Evolutionary conservation across 225 moss, liverwort and hornwort genomes (phyloP), one percentile per base, ranked within the genome.

Genomic region (Sphagnum contortum): DNA sequence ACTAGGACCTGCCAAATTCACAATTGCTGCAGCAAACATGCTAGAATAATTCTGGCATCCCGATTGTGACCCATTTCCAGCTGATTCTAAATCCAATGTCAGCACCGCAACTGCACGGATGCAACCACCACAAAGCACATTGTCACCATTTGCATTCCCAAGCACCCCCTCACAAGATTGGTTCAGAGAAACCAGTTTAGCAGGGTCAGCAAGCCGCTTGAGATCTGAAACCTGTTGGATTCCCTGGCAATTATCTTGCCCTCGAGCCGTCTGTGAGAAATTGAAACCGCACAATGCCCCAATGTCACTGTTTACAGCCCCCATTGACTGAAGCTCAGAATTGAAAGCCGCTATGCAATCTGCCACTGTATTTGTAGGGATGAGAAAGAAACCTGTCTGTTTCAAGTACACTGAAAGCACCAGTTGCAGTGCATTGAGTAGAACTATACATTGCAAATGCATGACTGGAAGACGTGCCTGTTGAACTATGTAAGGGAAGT

Each of bases 1-100:
- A 66, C 68, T 57, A 1, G 88, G 88, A 5, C 90, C 87, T 2
- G 70, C 69, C 1, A 4, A 46, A 65, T 81, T 88, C 10, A 79
- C 70, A 6, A 76, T 66, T 5, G 77, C 90, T 9, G 71, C 70
- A 6, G 83, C 65, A 66, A 79, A 86, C 6, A 79, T 54, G 48
- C 3, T 29, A 0, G 63, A 71, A 45, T 71, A 81, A 14, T 72
- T 7, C 9, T 3, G 3, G 50, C 81, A 81, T 6, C 66, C 62
- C 0, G 4, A 45, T 3, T 60, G 70, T n/a, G 53, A 57, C 6
- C 59, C 59, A 60, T 60, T 60, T n/a, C 45, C 45, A 5, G 9
- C 52, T 52, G 52, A 5, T 9, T 52, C 7, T 9, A 52, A 52
- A 5, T 52, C 9, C 52, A 9, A 6, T 0, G 52, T 5, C 52